Percentiles rank a stretch among this genome's conserved stretches.
phyloP scores from a whole-genome alignment of 2,329 filamentous ascomycete genomes.

The Hymenoscyphus fraxineus region DNA sequence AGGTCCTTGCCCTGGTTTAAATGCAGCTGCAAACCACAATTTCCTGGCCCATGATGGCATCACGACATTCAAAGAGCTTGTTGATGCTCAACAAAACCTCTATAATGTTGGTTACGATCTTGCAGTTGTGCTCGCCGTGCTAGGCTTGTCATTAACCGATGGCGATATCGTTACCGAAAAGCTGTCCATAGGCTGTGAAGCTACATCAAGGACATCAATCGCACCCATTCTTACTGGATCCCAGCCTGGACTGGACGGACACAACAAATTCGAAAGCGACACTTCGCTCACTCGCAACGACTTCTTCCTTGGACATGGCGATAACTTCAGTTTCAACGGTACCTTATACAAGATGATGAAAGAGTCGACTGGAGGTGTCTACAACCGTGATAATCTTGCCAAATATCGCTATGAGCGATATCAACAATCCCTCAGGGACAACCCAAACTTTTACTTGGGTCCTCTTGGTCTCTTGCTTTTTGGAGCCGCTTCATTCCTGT shows the following conservation, averaged over 20 bases:
- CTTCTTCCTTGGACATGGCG: constrained; percentile 27
- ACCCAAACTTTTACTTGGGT: constrained; percentile 29
- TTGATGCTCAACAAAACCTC: constrained; percentile 29
- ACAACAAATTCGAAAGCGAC: constrained; percentile 28
- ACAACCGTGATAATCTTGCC: constrained; percentile 31
- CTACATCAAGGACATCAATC: constrained; percentile 33
- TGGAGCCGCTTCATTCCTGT: constrained; percentile 26
- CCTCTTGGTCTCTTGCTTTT: constrained; percentile 27
- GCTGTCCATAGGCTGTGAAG: constrained; percentile 29
- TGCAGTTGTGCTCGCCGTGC: constrained; percentile 21
- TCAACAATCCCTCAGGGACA: constrained; percentile 25
- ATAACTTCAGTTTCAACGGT: constrained; percentile 29
- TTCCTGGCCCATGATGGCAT: constrained; percentile 40
- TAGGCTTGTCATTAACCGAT: constrained; percentile 24
- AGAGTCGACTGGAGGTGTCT: constrained; percentile 34
- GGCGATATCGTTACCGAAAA: constrained; percentile 27
- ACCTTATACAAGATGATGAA: constrained; percentile 34
- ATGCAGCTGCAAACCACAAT: constrained; percentile 41
- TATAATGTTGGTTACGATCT: constrained; percentile 28
- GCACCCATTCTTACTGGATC: constrained; percentile 18
- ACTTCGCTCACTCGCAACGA: constrained; percentile 26
- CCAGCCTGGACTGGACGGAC: constrained; percentile 25
- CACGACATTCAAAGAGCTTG: constrained; percentile 27
- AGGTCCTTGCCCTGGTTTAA: constrained; percentile 41
- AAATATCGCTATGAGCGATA: constrained; percentile 34